A percentile compares a stretch with the other conserved stretches of the same genome.
phyloP scores from a whole-genome alignment of 176 grass and related monocot genomes.

The Carex cristatella region DNA sequence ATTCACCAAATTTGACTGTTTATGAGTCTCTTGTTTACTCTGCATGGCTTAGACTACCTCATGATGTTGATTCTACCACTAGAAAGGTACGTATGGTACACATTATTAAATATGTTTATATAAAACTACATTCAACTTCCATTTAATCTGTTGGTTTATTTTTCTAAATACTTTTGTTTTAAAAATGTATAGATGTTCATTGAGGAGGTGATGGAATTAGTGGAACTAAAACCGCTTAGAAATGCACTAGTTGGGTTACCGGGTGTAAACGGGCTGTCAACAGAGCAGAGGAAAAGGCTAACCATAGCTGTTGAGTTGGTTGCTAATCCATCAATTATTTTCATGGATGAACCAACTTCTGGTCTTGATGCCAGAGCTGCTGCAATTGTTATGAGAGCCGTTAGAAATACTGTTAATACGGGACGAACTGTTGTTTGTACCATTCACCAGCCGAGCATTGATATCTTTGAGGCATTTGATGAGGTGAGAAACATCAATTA shows the following conservation, averaged over 20 bases:
- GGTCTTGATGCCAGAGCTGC: conserved; percentile 51
- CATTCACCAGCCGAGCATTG: conserved; percentile 57
- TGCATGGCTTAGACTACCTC: conserved; percentile 42
- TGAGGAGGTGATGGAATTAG: conserved; percentile 59
- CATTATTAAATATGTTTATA: not conserved
- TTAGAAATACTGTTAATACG: conserved; percentile 47
- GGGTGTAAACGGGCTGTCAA: conserved; percentile 51
- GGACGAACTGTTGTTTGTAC: conserved; percentile 69
- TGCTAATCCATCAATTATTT: conserved; percentile 65
- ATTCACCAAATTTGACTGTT: conserved; percentile 55
- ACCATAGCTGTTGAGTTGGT: conserved; percentile 58
- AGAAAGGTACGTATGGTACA: conserved; percentile 47
- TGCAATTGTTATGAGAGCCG: conserved; percentile 52
- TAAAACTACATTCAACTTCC: not conserved
- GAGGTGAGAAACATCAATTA: conserved; percentile 36
- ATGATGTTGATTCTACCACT: conserved; percentile 43
- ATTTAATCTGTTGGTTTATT: not conserved
- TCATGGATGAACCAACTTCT: conserved; percentile 66
- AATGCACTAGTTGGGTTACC: conserved; percentile 50
- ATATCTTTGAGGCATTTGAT: conserved; percentile 64
- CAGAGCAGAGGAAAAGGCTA: conserved; percentile 58
- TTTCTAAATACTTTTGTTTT: conserved; percentile 5
- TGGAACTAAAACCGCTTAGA: conserved; percentile 48
- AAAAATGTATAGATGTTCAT: conserved; percentile 48
- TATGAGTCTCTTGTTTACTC: conserved; percentile 52